Percentiles rank a stretch among this genome's conserved stretches.
Evolutionary conservation across 2,329 filamentous ascomycete species (phyloP).

Genomic region (Raffaelea albimanens): DNA sequence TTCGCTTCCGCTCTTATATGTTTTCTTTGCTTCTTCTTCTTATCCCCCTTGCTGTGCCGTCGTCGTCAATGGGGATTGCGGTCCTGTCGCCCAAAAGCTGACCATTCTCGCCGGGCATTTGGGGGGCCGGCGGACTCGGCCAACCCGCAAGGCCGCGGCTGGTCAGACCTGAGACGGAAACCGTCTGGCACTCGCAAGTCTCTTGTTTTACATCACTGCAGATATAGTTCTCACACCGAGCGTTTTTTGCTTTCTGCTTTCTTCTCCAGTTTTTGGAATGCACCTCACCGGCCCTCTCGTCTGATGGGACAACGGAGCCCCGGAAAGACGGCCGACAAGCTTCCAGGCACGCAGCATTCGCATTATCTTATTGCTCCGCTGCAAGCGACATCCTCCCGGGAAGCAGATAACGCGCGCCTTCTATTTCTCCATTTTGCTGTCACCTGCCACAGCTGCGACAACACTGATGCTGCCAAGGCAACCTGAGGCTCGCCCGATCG

Average conservation of each 20-base stretch:
- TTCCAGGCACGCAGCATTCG: too few relatives aligned
- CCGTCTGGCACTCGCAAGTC: conserved; percentile 1
- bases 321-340: too few relatives aligned
- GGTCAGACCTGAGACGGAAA: conserved; percentile 2
- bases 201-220: conserved; percentile 2
- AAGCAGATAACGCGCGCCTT: background rate
- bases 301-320: too few relatives aligned
- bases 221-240: conserved; percentile 1
- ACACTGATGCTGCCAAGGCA: background rate
- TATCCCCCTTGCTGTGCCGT: background rate
- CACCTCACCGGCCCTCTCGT: too few relatives aligned
- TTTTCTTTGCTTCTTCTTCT: background rate
- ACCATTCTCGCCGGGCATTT: too few relatives aligned
- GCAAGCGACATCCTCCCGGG: too few relatives aligned
- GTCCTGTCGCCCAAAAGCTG: background rate
- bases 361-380: too few relatives aligned
- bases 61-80: background rate
- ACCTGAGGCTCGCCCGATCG: background rate
- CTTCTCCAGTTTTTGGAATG: too few relatives aligned
- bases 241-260: background rate
- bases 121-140: too few relatives aligned
- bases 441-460: background rate
- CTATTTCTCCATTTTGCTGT: background rate
- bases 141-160: conserved; percentile 1
- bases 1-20: background rate